Conservation (phyloP, 108 stramenopile species). For the Fragilariopsis cylindrus region DNA sequence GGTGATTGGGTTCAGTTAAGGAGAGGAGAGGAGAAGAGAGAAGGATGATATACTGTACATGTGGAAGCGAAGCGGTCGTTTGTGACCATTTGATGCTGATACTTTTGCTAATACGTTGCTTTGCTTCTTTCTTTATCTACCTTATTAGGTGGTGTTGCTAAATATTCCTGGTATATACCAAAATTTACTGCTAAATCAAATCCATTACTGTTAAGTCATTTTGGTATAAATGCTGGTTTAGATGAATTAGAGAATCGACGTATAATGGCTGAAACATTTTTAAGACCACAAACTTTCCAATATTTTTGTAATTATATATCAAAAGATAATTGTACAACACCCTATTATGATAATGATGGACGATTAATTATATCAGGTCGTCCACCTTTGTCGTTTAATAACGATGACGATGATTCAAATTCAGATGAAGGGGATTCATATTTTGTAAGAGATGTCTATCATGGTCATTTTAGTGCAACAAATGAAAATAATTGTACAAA, state of each 20-base stretch:
- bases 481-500: slow-evolving; percentile 38
- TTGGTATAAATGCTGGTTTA: slow-evolving; percentile 27
- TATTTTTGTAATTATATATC: slow-evolving; percentile 43
- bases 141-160: slow-evolving; percentile 24
- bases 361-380: slow-evolving; percentile 14
- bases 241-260: slow-evolving; percentile 21
- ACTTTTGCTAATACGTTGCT: neutral
- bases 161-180: slow-evolving; percentile 43
- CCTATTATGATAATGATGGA: slow-evolving; percentile 14
- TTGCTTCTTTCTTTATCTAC: neutral
- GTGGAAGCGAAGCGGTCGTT: neutral
- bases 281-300: slow-evolving; percentile 42
- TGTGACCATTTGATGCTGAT: neutral
- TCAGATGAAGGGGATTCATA: slow-evolving; percentile 19
- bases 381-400: neutral
- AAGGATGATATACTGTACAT: neutral
- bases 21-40: neutral
- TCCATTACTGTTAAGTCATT: slow-evolving; percentile 35
- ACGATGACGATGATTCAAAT: slow-evolving; percentile 13
- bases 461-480: slow-evolving; percentile 39
- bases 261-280: slow-evolving; percentile 37
- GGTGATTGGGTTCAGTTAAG: neutral
- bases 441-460: slow-evolving; percentile 13
- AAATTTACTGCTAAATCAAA: slow-evolving; percentile 21
- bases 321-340: slow-evolving; percentile 25